These are phyloP conservation scores for Amoebophrya sp. DNA, from an alignment of 169 alveolate species.

Conservation along the genomic window DNA sequence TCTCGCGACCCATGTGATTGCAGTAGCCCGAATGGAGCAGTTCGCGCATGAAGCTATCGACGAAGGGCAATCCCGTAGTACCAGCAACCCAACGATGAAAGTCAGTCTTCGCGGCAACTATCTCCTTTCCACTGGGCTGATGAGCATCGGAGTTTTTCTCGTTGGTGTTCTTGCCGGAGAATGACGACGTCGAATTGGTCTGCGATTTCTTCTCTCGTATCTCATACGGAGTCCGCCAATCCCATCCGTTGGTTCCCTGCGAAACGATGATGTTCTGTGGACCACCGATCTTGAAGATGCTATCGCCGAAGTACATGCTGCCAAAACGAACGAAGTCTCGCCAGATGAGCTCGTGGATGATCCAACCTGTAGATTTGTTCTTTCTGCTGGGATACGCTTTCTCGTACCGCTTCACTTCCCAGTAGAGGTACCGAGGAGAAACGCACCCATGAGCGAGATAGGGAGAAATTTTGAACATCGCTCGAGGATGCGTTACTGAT, in stretches of 20 bases:
- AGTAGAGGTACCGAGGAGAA: conserved; percentile 36
- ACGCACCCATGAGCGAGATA: conserved; percentile 45
- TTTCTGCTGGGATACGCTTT: conserved; percentile 32
- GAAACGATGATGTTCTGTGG: conserved; percentile 31
- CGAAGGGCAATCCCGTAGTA: conserved; percentile 42
- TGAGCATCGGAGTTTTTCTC: too few species aligned
- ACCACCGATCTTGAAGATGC: conserved; percentile 39
- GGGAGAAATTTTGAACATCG: conserved; percentile 43
- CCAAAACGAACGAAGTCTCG: conserved; percentile 44
- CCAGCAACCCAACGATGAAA: conserved; percentile 28
- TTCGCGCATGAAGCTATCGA: conserved; percentile 47
- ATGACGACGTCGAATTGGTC: too few species aligned
- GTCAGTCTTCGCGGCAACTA: too few species aligned
- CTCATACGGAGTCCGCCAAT: too few species aligned
- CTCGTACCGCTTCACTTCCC: conserved; percentile 43
- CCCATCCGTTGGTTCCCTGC: too few species aligned
- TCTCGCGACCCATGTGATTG: conserved; percentile 46
- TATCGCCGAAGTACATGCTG: conserved; percentile 36
- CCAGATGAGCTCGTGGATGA: conserved; percentile 40
- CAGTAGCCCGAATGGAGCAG: conserved; percentile 42
- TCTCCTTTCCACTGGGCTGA: too few species aligned
- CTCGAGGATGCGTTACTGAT: conserved; percentile 35
- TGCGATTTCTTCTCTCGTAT: too few species aligned
- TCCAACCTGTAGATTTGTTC: conserved; percentile 41
- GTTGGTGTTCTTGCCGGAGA: too few species aligned